phyloP scores from a whole-genome alignment of 192 early-diverging fungal species.

The Spinellus fusiger region DNA sequence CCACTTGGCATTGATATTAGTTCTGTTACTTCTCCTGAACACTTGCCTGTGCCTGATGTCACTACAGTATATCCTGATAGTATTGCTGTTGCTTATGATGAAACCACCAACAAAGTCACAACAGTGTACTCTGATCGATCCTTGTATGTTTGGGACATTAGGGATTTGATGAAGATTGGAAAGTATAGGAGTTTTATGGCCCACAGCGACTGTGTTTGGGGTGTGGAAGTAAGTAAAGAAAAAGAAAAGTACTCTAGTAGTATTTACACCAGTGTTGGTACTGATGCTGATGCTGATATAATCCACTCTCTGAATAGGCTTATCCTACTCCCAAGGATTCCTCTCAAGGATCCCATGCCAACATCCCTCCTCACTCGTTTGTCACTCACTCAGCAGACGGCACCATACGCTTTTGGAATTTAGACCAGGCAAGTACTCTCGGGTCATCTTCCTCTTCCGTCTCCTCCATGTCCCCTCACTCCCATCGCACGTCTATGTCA shows the following conservation, averaged over 20 bases:
- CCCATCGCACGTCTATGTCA: not conserved
- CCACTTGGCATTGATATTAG: slow-evolving; percentile 54
- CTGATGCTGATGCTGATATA: not conserved
- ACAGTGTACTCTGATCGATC: slow-evolving; percentile 68
- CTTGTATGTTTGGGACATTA: slow-evolving; percentile 69
- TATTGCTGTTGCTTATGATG: slow-evolving; percentile 53
- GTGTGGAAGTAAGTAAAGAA: slow-evolving; percentile 73
- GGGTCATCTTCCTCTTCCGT: not conserved
- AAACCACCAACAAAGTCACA: slow-evolving; percentile 41
- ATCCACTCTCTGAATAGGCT: not conserved
- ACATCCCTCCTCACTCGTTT: slow-evolving; percentile 50
- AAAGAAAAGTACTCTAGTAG: too few relatives aligned
- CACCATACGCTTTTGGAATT: slow-evolving; percentile 75
- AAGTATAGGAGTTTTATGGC: slow-evolving; percentile 57
- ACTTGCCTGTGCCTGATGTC: slow-evolving; percentile 12
- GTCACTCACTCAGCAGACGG: slow-evolving; percentile 71
- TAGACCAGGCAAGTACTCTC: slow-evolving; percentile 32
- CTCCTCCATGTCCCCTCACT: slow-evolving; percentile 9
- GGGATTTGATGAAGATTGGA: slow-evolving; percentile 44
- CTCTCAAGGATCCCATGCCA: not conserved
- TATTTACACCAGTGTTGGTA: not conserved
- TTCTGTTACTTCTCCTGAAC: slow-evolving; percentile 17
- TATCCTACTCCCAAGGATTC: not conserved
- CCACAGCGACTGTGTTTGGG: slow-evolving; percentile 79
- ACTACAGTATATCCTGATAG: slow-evolving; percentile 51